Percentiles rank a stretch among this genome's conserved stretches.
Evolutionary conservation across 768 basidiomycete species (phyloP).

Genomic region (Calvatia gigantea): DNA sequence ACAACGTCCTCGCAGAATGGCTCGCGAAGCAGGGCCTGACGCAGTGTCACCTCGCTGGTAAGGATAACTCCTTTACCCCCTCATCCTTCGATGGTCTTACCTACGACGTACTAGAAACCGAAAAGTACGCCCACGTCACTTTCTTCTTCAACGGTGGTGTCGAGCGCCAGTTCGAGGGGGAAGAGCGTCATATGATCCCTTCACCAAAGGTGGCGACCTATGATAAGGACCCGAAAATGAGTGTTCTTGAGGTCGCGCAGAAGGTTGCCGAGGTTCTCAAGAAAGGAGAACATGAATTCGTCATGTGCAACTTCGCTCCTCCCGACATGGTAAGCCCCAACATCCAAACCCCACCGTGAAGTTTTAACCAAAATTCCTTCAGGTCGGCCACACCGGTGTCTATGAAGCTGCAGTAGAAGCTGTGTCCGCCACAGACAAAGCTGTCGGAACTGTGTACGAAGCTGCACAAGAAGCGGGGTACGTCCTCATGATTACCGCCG

Average conservation of each 20-base stretch:
- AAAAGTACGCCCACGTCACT: slow-evolving; percentile 96
- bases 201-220: slow-evolving; percentile 95
- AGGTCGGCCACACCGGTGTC: slow-evolving; percentile 91
- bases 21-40: slow-evolving; percentile 72
- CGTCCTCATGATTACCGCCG: slow-evolving; percentile 83
- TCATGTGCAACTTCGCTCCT: slow-evolving; percentile 98
- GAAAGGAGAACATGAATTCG: slow-evolving; percentile 70
- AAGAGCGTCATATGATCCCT: slow-evolving; percentile 84
- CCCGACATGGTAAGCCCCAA: slow-evolving; percentile 77
- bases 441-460: slow-evolving; percentile 82
- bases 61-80: slow-evolving; percentile 9
- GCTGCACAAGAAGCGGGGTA: slow-evolving; percentile 87
- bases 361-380: not conserved
- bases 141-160: slow-evolving; percentile 99
- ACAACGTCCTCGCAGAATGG: slow-evolving; percentile 94
- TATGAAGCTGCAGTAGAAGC: slow-evolving; percentile 91
- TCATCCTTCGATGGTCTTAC: not conserved
- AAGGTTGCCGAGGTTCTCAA: slow-evolving; percentile 87
- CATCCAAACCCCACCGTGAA: not conserved
- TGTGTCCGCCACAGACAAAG: slow-evolving; percentile 83
- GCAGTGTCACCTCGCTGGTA: slow-evolving; percentile 87
- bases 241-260: slow-evolving; percentile 82
- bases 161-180: slow-evolving; percentile 83
- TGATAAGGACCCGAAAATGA: slow-evolving; percentile 89
- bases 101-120: slow-evolving; percentile 84